Percentiles rank a stretch among this genome's conserved stretches.
These are phyloP conservation scores for Pichia rugopelliculosa DNA, from an alignment of 805 yeast genomes.

Conservation along the genomic window DNA sequence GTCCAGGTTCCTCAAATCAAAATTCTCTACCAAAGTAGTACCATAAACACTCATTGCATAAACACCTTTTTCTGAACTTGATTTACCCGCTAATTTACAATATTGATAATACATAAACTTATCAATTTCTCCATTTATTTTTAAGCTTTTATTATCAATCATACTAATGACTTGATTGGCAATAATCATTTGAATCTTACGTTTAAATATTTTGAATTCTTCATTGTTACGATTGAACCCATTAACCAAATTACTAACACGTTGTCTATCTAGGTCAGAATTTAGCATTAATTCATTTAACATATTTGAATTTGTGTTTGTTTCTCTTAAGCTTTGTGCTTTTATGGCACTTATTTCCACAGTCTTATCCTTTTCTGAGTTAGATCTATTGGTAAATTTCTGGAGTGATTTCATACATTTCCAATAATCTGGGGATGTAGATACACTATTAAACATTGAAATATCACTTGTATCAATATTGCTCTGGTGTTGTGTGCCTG, in stretches of 20 bases:
- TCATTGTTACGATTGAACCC: not conserved
- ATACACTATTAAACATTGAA: slow-evolving; percentile 8
- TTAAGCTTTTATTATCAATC: slow-evolving; percentile 4
- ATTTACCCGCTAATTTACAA: slow-evolving; percentile 2
- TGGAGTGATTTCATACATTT: slow-evolving; percentile 1
- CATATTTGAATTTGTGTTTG: not conserved
- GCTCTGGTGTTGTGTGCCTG: not conserved
- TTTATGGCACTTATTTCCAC: too few species aligned
- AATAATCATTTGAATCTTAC: slow-evolving; percentile 1
- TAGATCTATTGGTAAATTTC: not conserved
- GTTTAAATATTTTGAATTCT: not conserved
- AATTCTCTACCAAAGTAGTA: slow-evolving; percentile 3
- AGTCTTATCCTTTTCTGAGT: too few species aligned
- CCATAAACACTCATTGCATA: slow-evolving; percentile 7
- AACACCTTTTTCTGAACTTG: slow-evolving; percentile 2
- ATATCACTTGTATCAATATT: slow-evolving; percentile 1
- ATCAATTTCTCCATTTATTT: slow-evolving; percentile 6
- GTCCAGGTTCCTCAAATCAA: not conserved
- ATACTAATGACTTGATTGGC: slow-evolving; percentile 11
- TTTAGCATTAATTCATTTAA: slow-evolving; percentile 6
- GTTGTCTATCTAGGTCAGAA: slow-evolving; percentile 2
- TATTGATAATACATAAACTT: slow-evolving; percentile 11
- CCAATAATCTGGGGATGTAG: slow-evolving; percentile 10
- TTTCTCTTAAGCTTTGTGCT: too few species aligned
- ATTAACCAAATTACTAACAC: not conserved